phyloP scores from a whole-genome alignment of 345 rosid species.

The Sisymbrium irio region DNA sequence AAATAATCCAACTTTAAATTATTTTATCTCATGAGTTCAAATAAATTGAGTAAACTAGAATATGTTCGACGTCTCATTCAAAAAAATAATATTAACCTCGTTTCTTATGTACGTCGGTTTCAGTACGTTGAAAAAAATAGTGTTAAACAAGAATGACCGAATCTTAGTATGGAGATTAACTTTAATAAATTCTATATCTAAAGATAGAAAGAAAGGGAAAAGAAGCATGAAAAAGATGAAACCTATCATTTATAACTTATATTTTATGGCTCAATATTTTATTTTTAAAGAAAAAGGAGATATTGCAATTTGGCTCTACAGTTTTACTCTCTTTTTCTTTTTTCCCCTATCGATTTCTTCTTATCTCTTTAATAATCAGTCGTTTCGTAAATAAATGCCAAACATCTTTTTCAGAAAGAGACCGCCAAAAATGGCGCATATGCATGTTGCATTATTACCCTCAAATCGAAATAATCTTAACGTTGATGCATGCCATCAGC shows the following conservation, averaged over 20 bases:
- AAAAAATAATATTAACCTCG: background rate
- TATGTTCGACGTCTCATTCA: background rate
- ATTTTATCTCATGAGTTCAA: too few relatives aligned
- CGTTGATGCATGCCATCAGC: constrained; percentile 25
- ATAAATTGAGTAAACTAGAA: background rate
- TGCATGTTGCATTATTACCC: constrained; percentile 11
- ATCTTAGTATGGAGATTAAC: constrained; percentile 16
- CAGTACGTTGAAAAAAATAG: background rate
- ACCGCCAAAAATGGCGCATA: constrained; percentile 17
- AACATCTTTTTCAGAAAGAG: constrained; percentile 26
- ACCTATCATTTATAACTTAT: constrained; percentile 25
- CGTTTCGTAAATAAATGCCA: constrained; percentile 29
- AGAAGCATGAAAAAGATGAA: constrained; percentile 18
- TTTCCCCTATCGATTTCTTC: background rate
- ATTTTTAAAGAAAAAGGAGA: background rate
- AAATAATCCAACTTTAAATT: too few relatives aligned
- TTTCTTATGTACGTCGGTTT: background rate
- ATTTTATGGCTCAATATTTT: constrained; percentile 1
- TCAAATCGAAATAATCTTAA: constrained; percentile 3
- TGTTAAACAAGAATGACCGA: background rate
- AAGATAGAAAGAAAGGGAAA: background rate
- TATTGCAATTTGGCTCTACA: constrained; percentile 22
- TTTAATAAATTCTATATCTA: background rate
- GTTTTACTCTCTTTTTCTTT: constrained; percentile 5
- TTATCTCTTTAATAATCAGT: constrained; percentile 16